Conservation (phyloP, 176 grass and related monocot species). For the Otatea glauca region DNA sequence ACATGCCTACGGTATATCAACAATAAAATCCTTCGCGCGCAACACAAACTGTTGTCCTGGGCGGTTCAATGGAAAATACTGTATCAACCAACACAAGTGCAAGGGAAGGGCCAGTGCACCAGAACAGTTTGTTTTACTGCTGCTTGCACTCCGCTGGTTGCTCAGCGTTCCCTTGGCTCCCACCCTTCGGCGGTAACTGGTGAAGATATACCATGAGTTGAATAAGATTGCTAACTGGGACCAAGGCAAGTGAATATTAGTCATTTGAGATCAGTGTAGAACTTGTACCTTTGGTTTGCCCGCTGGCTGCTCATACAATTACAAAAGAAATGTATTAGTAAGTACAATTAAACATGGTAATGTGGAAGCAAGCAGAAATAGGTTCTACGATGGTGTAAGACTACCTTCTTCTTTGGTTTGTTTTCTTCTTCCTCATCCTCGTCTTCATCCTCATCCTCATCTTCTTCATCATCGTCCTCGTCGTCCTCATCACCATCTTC, state of each 20-base stretch:
- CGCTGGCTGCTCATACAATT: slow-evolving; percentile 13
- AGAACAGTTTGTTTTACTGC: slow-evolving; percentile 56
- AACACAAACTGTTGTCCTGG: background rate
- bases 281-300: slow-evolving; percentile 44
- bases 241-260: background rate
- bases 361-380: background rate
- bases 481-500: slow-evolving; percentile 55
- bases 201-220: slow-evolving; percentile 15
- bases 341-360: background rate
- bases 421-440: slow-evolving; percentile 65
- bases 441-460: background rate
- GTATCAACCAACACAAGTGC: slow-evolving; percentile 11
- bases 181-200: slow-evolving; percentile 55
- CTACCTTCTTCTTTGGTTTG: slow-evolving; percentile 52
- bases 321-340: slow-evolving; percentile 31
- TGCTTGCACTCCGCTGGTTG: slow-evolving; percentile 92
- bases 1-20: slow-evolving; percentile 19
- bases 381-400: background rate
- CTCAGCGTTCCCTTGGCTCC: slow-evolving; percentile 55
- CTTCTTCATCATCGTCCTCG: background rate
- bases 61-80: slow-evolving; percentile 40
- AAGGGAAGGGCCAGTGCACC: background rate
- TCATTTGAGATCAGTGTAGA: background rate
- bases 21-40: background rate
- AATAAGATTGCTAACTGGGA: slow-evolving; percentile 25